phyloP scores from a whole-genome alignment of 1,284 basidiomycete genomes.

The Malassezia equina region DNA sequence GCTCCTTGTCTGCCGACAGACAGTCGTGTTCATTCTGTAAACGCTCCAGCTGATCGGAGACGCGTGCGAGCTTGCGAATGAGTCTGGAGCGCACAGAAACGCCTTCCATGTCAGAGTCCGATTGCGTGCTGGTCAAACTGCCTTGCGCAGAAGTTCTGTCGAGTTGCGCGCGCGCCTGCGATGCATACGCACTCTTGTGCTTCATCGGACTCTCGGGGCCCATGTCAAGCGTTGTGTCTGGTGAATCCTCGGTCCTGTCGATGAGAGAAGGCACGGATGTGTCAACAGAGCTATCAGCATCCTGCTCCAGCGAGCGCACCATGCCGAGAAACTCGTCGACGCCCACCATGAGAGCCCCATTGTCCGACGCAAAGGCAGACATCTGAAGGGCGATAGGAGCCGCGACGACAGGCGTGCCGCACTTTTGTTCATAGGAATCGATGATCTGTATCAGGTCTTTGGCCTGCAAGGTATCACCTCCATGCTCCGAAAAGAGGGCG shows the following conservation, averaged over 20 bases:
- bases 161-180: not conserved
- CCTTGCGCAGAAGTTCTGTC: not conserved
- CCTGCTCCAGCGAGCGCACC: constrained; percentile 5
- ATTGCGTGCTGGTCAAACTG: not conserved
- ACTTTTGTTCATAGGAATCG: not conserved
- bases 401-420: not conserved
- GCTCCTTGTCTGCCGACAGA: constrained; percentile 14
- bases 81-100: not conserved
- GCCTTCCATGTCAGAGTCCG: not conserved
- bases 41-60: constrained; percentile 7
- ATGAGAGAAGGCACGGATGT: not conserved
- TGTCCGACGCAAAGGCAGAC: constrained; percentile 2
- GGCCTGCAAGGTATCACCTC: not conserved
- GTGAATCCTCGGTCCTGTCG: not conserved
- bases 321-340: constrained; percentile 13
- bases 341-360: not conserved
- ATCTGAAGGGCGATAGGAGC: constrained; percentile 2
- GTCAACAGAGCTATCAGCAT: not conserved
- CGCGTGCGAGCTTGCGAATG: constrained; percentile 8
- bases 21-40: constrained; percentile 7
- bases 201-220: not conserved
- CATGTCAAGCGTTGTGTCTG: not conserved
- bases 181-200: not conserved
- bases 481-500: constrained; percentile 5
- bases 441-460: constrained; percentile 1